Conservation (phyloP, 805 yeast species). For the Lipomyces yamadae region DNA sequence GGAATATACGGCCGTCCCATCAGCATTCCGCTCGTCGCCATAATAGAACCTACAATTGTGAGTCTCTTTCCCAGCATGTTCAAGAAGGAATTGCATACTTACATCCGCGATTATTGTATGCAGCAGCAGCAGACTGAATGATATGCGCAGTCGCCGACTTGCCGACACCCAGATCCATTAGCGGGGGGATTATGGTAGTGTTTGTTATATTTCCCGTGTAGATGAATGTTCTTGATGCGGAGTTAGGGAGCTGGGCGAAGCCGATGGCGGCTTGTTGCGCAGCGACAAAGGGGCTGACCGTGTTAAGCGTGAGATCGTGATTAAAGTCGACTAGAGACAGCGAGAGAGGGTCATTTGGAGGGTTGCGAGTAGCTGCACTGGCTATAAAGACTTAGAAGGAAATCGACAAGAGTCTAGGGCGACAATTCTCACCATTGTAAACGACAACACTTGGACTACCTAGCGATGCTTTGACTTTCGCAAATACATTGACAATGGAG, state of each 20-base stretch:
- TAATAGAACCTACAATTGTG: conserved; percentile 14
- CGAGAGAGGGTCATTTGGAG: conserved; percentile 7
- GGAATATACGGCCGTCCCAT: conserved; percentile 13
- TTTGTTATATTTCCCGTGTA: conserved; percentile 16
- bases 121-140: conserved; percentile 15
- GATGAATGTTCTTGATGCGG: conserved; percentile 10
- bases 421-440: conserved; percentile 4
- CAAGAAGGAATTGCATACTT: conserved; percentile 7
- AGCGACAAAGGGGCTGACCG: conserved; percentile 10
- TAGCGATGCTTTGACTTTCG: conserved; percentile 1
- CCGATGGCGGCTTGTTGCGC: conserved; percentile 14
- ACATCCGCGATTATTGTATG: conserved; percentile 12
- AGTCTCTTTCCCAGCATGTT: background rate
- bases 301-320: background rate
- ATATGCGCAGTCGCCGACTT: conserved; percentile 13
- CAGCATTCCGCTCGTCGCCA: conserved; percentile 14
- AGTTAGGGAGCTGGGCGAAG: conserved; percentile 14
- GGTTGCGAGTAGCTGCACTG: conserved; percentile 4
- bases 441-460: conserved; percentile 19
- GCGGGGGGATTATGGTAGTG: conserved; percentile 3
- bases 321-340: conserved; percentile 10
- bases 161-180: conserved; percentile 10
- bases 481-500: conserved; percentile 11
- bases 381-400: background rate
- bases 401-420: background rate